Percentiles rank a stretch among this genome's conserved stretches.
Conservation (phyloP, 148 eudicot genomes). For the Bassia scoparia region DNA sequence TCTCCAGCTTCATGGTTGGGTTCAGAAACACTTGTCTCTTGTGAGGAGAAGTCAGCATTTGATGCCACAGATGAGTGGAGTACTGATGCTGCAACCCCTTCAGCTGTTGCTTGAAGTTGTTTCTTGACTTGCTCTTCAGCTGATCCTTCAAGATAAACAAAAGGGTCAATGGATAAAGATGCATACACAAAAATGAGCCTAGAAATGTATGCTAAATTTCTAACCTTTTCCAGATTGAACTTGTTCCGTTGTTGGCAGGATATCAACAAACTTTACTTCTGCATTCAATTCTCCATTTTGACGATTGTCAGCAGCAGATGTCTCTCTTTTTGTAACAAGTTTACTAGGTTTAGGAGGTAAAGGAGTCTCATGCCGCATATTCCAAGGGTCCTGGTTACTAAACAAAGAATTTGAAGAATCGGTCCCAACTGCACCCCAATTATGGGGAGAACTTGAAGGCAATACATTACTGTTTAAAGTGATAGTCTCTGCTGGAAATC, state of each 20-base stretch:
- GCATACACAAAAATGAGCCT: background rate
- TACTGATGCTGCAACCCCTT: constrained; percentile 95
- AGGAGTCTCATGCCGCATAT: constrained; percentile 49
- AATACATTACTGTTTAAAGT: constrained; percentile 21
- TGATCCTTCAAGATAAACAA: constrained; percentile 40
- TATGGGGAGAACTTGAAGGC: constrained; percentile 33
- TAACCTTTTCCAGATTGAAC: constrained; percentile 47
- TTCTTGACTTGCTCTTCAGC: constrained; percentile 75
- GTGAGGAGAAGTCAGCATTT: constrained; percentile 38
- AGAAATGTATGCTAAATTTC: background rate
- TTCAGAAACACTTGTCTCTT: constrained; percentile 34
- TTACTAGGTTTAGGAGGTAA: constrained; percentile 69
- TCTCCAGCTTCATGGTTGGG: constrained; percentile 36
- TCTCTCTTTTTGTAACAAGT: constrained; percentile 45
- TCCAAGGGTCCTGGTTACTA: constrained; percentile 80
- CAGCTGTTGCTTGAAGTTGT: constrained; percentile 93
- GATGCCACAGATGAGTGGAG: constrained; percentile 61
- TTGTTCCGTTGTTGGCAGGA: constrained; percentile 36
- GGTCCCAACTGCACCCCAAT: constrained; percentile 37
- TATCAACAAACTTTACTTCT: constrained; percentile 40
- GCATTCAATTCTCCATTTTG: constrained; percentile 33
- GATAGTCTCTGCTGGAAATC: constrained; percentile 31
- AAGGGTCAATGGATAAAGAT: background rate
- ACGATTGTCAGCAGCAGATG: constrained; percentile 42
- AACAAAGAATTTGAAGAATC: constrained; percentile 65